A percentile compares a stretch with the other conserved stretches of the same genome.
Conservation (phyloP, 495 filamentous ascomycete genomes). For the Parathielavia hyrcaniae region DNA sequence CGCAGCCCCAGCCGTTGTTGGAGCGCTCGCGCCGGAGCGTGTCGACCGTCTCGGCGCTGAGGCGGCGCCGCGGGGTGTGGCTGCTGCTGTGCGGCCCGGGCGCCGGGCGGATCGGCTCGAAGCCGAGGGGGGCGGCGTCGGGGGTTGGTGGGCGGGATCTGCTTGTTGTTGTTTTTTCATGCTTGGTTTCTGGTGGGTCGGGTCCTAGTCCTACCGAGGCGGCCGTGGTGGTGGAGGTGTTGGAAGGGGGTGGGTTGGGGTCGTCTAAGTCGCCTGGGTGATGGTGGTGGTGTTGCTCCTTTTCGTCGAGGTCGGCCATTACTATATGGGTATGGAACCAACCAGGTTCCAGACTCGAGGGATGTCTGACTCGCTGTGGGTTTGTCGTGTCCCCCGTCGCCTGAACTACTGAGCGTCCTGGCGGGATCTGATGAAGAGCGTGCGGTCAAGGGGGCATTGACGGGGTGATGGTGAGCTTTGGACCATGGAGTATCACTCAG, state of each 20-base stretch:
- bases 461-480: background rate
- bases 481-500: background rate
- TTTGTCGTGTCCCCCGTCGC: background rate
- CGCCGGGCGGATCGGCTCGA: slow-evolving; percentile 17
- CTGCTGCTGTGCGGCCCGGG: background rate
- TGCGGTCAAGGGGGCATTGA: background rate
- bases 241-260: background rate
- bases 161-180: background rate
- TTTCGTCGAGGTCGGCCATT: background rate
- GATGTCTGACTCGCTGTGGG: background rate
- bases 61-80: background rate
- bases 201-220: too few relatives aligned
- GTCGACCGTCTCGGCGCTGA: slow-evolving; percentile 10
- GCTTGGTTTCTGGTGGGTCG: too few relatives aligned
- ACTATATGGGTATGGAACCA: too few relatives aligned
- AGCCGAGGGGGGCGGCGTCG: background rate
- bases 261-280: background rate
- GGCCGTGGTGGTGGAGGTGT: background rate
- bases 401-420: background rate
- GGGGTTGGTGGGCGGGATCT: background rate
- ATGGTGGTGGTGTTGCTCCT: background rate
- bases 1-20: slow-evolving; percentile 57
- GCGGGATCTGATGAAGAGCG: background rate
- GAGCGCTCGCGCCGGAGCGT: slow-evolving; percentile 42
- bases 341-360: background rate